Evolutionary conservation across 1,284 basidiomycete genomes (phyloP), one percentile per base, ranked within the genome.

Genomic region (Sutorius eximius): DNA sequence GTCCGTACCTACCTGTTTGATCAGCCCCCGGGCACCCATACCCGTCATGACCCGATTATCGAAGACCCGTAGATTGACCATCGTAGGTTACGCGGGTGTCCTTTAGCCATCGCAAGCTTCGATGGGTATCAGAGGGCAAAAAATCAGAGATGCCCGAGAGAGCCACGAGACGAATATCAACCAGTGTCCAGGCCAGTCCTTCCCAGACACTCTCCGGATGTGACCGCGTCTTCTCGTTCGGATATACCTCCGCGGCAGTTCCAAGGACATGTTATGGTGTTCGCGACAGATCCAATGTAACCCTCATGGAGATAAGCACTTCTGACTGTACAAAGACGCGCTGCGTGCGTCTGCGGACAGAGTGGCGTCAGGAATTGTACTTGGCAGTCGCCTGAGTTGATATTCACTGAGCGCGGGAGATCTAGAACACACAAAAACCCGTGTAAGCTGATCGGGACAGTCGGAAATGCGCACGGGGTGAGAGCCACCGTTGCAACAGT

Each of bases 291-390:
- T 12, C 27, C 38, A 15, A 22, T 38, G 16, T 41, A 22, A 50
- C 20, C 34, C 18, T 44, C 50, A 20, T 58, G 29, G 47, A 54
- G 5, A 51, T 40, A 44, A 48, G 55, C 18, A 45, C 33, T 15
- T 48, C 29, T 16, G 9, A 30, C 10, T 24, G 24, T 41, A 33
- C 38, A 22, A 27, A 37, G 42, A 44, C 29, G n/a, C 34, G 13
- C 16, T 20, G 22, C 1, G 42, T 46, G 59, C 18, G 51, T 63
- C 62, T 62, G 63, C 62, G 62, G 62, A 56, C 22, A 38, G 32
- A 24, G 30, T 20, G 41, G 12, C 29, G 18, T 16, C 32, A 18
- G 32, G 16, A 27, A 30, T 49, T 45, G 30, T 11, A 46, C 18
- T 44, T 22, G 46, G 37, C 29, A 24, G 36, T 49, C 18, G n/a